Conservation (phyloP, 2,329 filamentous ascomycete species). For the Fusarium luffae region DNA sequence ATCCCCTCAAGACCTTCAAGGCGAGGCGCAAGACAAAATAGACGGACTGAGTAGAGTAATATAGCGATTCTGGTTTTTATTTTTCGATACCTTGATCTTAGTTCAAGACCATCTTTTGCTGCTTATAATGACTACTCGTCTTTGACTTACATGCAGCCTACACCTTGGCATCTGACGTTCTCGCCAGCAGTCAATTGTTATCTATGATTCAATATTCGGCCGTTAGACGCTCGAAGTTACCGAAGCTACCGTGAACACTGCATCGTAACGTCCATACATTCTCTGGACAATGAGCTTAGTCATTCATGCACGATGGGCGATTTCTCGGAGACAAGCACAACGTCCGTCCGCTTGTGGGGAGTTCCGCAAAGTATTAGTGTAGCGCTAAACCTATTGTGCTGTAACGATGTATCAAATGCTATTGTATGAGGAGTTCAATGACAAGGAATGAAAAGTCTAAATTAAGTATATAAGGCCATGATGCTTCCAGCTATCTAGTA, state of each 20-base stretch:
- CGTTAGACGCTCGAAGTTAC: not conserved
- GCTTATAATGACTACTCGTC: not conserved
- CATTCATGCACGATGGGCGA: slow-evolving; percentile 30
- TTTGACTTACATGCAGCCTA: not conserved
- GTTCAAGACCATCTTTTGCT: slow-evolving; percentile 11
- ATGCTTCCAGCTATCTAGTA: not conserved
- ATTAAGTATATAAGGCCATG: slow-evolving; percentile 12
- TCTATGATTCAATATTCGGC: not conserved
- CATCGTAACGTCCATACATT: not conserved
- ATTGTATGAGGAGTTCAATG: not conserved
- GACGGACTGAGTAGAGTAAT: slow-evolving; percentile 20
- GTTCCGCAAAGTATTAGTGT: not conserved
- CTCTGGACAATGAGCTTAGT: slow-evolving; percentile 21
- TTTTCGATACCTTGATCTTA: slow-evolving; percentile 37
- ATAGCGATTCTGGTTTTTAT: slow-evolving; percentile 22
- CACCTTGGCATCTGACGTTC: not conserved
- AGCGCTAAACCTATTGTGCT: not conserved
- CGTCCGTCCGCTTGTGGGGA: slow-evolving; percentile 12
- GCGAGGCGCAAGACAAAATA: slow-evolving; percentile 62
- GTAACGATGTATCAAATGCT: not conserved
- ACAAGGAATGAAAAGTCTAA: not conserved
- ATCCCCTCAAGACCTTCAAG: slow-evolving; percentile 92
- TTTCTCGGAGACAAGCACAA: slow-evolving; percentile 27
- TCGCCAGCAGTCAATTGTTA: too few species aligned
- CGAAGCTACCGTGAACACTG: not conserved